These are phyloP conservation scores for Amniculicola lignicola DNA, from an alignment of 495 filamentous ascomycete genomes.

Conservation along the genomic window DNA sequence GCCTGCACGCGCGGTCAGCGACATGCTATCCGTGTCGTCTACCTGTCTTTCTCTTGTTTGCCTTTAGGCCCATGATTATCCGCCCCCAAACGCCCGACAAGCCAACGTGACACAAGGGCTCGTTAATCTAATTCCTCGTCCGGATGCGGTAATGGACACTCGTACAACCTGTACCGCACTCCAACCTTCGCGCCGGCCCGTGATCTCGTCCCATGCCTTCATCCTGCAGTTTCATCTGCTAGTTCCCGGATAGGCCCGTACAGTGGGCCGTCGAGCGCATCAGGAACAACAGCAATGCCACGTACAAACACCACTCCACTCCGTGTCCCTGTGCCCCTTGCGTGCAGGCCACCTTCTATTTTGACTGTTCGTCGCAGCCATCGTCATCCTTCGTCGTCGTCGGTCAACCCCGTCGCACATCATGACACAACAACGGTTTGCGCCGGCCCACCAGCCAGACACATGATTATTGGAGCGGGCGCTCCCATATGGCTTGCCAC, in stretches of 20 bases:
- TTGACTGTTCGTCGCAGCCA: conserved; percentile 2
- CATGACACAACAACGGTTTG: not conserved
- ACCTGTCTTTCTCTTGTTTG: too few species aligned
- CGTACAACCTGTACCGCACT: conserved; percentile 7
- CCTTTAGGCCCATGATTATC: not conserved
- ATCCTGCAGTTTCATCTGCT: conserved; percentile 20
- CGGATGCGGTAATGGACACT: conserved; percentile 11
- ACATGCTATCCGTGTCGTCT: too few species aligned
- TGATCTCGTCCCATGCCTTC: conserved; percentile 23
- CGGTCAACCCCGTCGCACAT: not conserved
- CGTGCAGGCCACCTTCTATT: not conserved
- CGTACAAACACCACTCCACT: too few species aligned
- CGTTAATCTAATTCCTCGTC: conserved; percentile 20
- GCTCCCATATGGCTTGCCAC: not conserved
- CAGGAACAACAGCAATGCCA: conserved; percentile 11
- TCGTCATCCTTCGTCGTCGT: too few species aligned
- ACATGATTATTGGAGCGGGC: not conserved
- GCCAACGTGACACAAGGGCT: conserved; percentile 10
- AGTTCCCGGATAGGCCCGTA: conserved; percentile 24
- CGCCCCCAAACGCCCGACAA: not conserved
- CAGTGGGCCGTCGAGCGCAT: conserved; percentile 18
- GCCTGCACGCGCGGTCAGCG: too few species aligned
- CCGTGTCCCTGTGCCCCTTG: not conserved
- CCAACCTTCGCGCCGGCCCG: conserved; percentile 23
- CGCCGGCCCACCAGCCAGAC: conserved; percentile 1